Percentiles rank a stretch among this genome's conserved stretches.
Conservation (phyloP, 441 rosid genomes). For the Kokia cookei region DNA sequence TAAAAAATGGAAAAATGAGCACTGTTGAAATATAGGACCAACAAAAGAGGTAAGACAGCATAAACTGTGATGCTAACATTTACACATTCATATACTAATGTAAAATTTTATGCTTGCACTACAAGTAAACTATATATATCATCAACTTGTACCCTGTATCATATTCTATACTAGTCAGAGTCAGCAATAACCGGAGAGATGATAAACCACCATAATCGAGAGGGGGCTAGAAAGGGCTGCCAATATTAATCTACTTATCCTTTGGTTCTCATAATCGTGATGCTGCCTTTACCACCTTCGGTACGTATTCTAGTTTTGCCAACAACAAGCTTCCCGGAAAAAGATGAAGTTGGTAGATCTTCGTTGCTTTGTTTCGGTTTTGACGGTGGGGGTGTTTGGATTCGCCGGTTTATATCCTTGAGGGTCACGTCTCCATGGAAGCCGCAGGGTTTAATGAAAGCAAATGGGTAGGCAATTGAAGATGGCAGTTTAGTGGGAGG, state of each 20-base stretch:
- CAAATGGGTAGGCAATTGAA: slow-evolving; percentile 82
- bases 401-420: slow-evolving; percentile 85
- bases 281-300: slow-evolving; percentile 97
- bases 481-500: slow-evolving; percentile 66
- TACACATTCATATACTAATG: no score
- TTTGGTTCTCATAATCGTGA: slow-evolving; percentile 91
- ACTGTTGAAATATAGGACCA: no score
- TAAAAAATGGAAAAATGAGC: no score
- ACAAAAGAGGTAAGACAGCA: no score
- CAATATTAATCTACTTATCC: slow-evolving; percentile 35
- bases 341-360: slow-evolving; percentile 90
- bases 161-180: slow-evolving; percentile 20
- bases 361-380: slow-evolving; percentile 40
- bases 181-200: slow-evolving; percentile 8
- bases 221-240: background rate
- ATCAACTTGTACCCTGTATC: background rate
- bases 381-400: slow-evolving; percentile 55
- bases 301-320: slow-evolving; percentile 93
- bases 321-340: slow-evolving; percentile 96
- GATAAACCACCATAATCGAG: slow-evolving; percentile 10
- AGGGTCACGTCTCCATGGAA: slow-evolving; percentile 86
- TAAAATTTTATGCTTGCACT: background rate
- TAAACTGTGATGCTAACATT: no score
- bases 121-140: background rate
- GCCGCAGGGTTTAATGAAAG: slow-evolving; percentile 86